Conservation (phyloP, 2,329 filamentous ascomycete genomes). For the Fusarium praegraminearum region DNA sequence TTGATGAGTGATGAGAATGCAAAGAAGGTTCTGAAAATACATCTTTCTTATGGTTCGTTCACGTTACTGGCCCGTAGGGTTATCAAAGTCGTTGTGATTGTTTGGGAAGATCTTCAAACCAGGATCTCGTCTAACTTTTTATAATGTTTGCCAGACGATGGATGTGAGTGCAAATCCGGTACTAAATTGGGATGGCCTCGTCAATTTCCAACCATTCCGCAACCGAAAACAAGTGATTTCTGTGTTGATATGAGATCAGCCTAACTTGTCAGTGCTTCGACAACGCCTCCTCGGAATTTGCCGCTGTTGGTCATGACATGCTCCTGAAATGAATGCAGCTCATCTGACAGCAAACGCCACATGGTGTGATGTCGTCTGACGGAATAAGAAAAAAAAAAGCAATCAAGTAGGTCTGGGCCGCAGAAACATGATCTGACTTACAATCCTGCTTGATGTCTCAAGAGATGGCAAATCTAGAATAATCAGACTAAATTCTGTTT, state of each 20-base stretch:
- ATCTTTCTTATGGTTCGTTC: not conserved
- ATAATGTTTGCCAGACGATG: too few species aligned
- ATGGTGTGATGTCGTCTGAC: not conserved
- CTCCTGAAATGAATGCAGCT: not conserved
- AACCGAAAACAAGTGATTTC: too few species aligned
- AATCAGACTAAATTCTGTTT: too few species aligned
- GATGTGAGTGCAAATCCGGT: too few species aligned
- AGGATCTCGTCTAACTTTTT: too few species aligned
- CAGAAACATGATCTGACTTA: not conserved
- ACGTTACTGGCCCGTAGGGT: too few species aligned
- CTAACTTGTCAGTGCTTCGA: not conserved
- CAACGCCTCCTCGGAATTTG: not conserved
- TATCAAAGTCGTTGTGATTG: too few species aligned
- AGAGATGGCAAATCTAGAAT: too few species aligned
- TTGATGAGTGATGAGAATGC: not conserved
- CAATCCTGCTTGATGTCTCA: not conserved
- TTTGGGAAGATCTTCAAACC: not conserved
- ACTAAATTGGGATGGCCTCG: too few species aligned
- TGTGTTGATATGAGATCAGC: too few species aligned
- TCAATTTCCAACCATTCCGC: too few species aligned
- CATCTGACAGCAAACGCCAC: not conserved
- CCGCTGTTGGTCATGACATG: not conserved
- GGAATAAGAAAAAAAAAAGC: not conserved
- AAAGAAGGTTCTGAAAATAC: not conserved
- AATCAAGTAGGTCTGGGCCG: not conserved